Evolutionary conservation across 805 yeast species (phyloP).

Genomic region (Wickerhamomyces queroliae): DNA sequence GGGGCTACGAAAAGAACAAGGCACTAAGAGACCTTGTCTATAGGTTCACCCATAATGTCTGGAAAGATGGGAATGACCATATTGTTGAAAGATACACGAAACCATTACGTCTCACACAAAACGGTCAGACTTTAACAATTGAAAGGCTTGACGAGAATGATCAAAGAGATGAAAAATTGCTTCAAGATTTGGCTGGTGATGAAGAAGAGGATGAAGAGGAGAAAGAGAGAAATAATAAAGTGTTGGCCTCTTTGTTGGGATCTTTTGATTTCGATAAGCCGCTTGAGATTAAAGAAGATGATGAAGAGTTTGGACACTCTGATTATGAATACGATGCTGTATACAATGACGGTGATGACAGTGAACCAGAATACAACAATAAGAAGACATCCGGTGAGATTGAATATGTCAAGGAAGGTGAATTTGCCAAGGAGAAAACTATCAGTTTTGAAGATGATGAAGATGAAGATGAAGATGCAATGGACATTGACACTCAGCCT

Average conservation of each 20-base stretch:
- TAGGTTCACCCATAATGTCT: slow-evolving; percentile 55
- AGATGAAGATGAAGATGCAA: slow-evolving; percentile 17
- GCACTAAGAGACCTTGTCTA: slow-evolving; percentile 56
- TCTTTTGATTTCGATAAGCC: slow-evolving; percentile 50
- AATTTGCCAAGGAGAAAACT: slow-evolving; percentile 14
- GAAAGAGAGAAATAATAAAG: slow-evolving; percentile 35
- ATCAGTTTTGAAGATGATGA: slow-evolving; percentile 17
- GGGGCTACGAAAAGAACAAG: slow-evolving; percentile 83
- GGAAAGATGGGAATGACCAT: slow-evolving; percentile 80
- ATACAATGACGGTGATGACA: slow-evolving; percentile 24
- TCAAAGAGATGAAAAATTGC: slow-evolving; percentile 9
- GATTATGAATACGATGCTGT: slow-evolving; percentile 42
- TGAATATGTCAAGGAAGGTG: slow-evolving; percentile 24
- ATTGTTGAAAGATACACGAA: slow-evolving; percentile 53
- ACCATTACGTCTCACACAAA: slow-evolving; percentile 12
- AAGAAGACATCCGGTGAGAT: slow-evolving; percentile 10
- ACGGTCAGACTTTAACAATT: slow-evolving; percentile 8
- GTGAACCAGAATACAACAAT: slow-evolving; percentile 25
- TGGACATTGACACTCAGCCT: slow-evolving; percentile 3
- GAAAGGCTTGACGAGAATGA: slow-evolving; percentile 10
- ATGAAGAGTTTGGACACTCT: slow-evolving; percentile 32
- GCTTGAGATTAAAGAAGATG: slow-evolving; percentile 33
- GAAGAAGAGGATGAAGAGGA: slow-evolving; percentile 35
- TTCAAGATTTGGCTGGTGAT: slow-evolving; percentile 25
- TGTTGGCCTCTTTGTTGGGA: slow-evolving; percentile 42